Conservation (phyloP, 2,329 filamentous ascomycete species). For the Metarhizium humberi region DNA sequence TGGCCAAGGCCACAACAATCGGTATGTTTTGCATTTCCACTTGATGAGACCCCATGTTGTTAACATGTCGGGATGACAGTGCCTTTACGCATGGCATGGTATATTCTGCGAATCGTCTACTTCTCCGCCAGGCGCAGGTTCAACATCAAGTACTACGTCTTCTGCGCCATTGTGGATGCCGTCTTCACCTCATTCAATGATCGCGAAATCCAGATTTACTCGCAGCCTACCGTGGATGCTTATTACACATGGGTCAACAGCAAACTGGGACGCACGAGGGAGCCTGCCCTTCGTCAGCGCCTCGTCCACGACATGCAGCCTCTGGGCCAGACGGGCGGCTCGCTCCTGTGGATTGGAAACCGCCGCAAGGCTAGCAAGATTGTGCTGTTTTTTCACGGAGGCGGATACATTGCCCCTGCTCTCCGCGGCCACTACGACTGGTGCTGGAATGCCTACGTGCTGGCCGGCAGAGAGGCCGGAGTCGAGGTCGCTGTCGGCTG, state of each 20-base stretch:
- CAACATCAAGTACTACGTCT: constrained; percentile 6
- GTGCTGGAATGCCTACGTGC: constrained; percentile 17
- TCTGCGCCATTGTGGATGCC: constrained; percentile 11
- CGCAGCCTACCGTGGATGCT: constrained; percentile 9
- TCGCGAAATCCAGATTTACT: constrained; percentile 14
- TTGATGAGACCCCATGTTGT: no score
- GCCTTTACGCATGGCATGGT: constrained; percentile 3
- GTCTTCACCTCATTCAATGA: constrained; percentile 11
- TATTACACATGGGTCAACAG: constrained; percentile 15
- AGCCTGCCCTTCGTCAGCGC: constrained; percentile 6
- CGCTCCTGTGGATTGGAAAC: constrained; percentile 20
- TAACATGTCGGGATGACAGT: not conserved
- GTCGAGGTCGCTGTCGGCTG: constrained; percentile 21
- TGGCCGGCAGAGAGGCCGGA: constrained; percentile 10
- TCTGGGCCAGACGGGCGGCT: constrained; percentile 8
- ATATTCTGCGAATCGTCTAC: constrained; percentile 3
- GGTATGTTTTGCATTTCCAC: not conserved
- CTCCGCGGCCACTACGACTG: constrained; percentile 15
- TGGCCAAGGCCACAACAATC: constrained; percentile 4
- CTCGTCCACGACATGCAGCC: constrained; percentile 11
- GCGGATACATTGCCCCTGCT: constrained; percentile 15
- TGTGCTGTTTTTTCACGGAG: constrained; percentile 21
- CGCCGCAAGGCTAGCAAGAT: constrained; percentile 16
- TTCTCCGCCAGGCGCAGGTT: constrained; percentile 8
- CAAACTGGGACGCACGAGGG: constrained; percentile 8